phyloP scores from a whole-genome alignment of 2,329 filamentous ascomycete genomes.

The Westerdykella sp. region DNA sequence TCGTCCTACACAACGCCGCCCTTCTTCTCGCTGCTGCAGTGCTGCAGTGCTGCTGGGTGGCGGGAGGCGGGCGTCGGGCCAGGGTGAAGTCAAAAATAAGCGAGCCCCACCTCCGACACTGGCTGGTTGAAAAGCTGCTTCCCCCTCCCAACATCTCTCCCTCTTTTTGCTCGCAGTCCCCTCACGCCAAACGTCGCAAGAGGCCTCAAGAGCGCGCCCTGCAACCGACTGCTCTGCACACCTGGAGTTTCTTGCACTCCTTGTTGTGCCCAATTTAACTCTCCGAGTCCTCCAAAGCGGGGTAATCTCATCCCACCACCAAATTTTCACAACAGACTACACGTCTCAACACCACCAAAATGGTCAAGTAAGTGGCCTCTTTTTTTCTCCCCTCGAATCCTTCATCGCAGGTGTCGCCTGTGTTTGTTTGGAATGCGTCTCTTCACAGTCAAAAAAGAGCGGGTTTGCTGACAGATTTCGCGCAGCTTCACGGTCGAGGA shows the following conservation, averaged over 20 bases:
- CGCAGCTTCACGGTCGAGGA: conserved; percentile 95
- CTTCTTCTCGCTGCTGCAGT: too few species aligned
- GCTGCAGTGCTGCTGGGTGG: too few species aligned
- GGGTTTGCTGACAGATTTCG: conserved; percentile 45
- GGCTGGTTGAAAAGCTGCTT: conserved; percentile 5
- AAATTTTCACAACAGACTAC: conserved; percentile 31
- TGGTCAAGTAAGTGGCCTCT: conserved; percentile 87
- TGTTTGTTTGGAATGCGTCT: not conserved
- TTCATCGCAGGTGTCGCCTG: not conserved
- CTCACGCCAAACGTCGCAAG: conserved; percentile 14
- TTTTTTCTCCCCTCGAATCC: not conserved
- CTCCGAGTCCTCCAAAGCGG: conserved; percentile 29
- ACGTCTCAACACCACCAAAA: conserved; percentile 72
- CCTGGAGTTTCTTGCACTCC: conserved; percentile 26
- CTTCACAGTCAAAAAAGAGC: not conserved
- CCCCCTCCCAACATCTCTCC: conserved; percentile 4
- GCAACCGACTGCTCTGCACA: conserved; percentile 26
- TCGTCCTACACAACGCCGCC: too few species aligned
- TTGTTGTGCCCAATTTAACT: conserved; percentile 12
- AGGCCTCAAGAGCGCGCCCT: conserved; percentile 20
- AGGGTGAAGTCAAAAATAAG: conserved; percentile 1
- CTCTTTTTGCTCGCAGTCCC: conserved; percentile 6
- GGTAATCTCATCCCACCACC: conserved; percentile 30
- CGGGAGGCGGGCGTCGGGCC: too few species aligned
- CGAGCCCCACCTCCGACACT: conserved; percentile 5